Percentiles rank a stretch among this genome's conserved stretches.
These are phyloP conservation scores for Stentor coeruleus DNA, from an alignment of 73 alveolate genomes.

Conservation along the genomic window DNA sequence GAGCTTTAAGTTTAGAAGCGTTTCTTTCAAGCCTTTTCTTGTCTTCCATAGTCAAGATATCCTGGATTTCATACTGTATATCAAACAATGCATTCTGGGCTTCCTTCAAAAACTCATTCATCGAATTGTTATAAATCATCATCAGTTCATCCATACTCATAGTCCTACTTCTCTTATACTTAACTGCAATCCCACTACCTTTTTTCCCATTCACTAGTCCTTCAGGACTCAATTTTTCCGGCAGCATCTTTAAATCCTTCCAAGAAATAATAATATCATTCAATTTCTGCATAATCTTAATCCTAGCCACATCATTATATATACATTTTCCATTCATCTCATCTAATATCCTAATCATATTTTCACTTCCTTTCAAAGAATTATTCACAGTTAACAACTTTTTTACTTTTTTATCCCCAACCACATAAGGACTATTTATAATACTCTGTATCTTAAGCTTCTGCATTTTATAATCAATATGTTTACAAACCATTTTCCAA, in stretches of 20 bases:
- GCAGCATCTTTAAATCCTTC: constrained; percentile 31
- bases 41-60: constrained; percentile 40
- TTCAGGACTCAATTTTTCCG: no score
- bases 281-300: no score
- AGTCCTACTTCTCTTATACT: constrained; percentile 13
- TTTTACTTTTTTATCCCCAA: no score
- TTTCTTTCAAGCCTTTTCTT: constrained; percentile 36
- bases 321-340: no score
- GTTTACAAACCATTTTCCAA: neutral
- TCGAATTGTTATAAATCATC: constrained; percentile 24
- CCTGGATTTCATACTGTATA: constrained; percentile 44
- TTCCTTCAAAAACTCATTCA: constrained; percentile 45
- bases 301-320: no score
- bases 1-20: constrained; percentile 39
- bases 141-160: constrained; percentile 12
- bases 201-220: no score
- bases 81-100: constrained; percentile 57
- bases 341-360: no score
- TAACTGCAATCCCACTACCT: no score
- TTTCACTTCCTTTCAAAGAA: no score
- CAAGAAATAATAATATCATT: constrained; percentile 24
- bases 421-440: no score
- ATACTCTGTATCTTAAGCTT: no score
- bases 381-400: neutral
- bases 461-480: neutral